These are phyloP conservation scores for Talaromyces verruculosus DNA, from an alignment of 2,329 filamentous ascomycete species.

Conservation along the genomic window DNA sequence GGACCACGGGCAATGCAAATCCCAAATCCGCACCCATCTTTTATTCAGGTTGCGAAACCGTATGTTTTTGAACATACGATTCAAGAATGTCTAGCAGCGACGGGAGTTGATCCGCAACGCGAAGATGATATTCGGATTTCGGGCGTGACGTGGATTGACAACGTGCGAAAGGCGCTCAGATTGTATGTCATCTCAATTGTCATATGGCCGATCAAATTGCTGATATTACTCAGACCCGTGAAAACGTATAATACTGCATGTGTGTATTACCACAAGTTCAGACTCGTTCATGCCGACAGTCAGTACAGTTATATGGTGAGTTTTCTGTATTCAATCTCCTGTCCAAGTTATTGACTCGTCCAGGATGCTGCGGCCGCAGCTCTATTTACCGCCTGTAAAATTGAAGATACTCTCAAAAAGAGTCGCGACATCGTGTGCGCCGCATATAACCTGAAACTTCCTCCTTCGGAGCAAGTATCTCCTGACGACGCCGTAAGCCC, in stretches of 20 bases:
- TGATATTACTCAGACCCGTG: slow-evolving; percentile 63
- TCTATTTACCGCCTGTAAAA: slow-evolving; percentile 91
- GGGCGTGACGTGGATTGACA: slow-evolving; percentile 86
- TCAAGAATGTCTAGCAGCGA: slow-evolving; percentile 67
- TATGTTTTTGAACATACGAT: slow-evolving; percentile 83
- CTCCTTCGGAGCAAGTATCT: slow-evolving; percentile 65
- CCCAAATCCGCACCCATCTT: slow-evolving; percentile 59
- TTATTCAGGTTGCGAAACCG: slow-evolving; percentile 65
- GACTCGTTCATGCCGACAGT: slow-evolving; percentile 76
- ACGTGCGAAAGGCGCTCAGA: slow-evolving; percentile 73
- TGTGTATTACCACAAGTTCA: slow-evolving; percentile 91
- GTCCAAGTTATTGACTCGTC: not conserved
- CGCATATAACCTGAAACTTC: slow-evolving; percentile 77
- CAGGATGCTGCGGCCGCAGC: slow-evolving; percentile 84
- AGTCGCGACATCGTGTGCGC: slow-evolving; percentile 89
- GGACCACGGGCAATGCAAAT: slow-evolving; percentile 20
- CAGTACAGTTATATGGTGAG: slow-evolving; percentile 72
- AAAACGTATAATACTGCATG: slow-evolving; percentile 90
- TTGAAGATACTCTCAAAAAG: slow-evolving; percentile 97
- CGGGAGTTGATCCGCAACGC: slow-evolving; percentile 70
- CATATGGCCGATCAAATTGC: not conserved
- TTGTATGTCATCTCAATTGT: slow-evolving; percentile 54
- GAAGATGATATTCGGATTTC: slow-evolving; percentile 81
- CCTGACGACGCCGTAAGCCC: slow-evolving; percentile 74
- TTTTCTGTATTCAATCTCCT: slow-evolving; percentile 6